Evolutionary conservation across 257 asterid genomes (phyloP), one percentile per base, ranked within the genome.

Genomic region (Nicotiana obtusifolia): DNA sequence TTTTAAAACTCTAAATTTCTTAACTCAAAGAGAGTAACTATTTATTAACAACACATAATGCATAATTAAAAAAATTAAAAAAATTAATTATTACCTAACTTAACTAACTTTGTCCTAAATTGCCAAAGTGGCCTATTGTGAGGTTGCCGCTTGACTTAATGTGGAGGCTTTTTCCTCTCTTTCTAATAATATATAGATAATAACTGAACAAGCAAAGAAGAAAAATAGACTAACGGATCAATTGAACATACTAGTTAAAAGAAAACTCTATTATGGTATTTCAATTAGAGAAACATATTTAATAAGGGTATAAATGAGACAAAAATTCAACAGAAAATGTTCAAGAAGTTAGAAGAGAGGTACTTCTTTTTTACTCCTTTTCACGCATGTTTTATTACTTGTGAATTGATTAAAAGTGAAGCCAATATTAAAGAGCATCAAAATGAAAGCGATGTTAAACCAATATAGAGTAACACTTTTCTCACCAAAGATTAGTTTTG

Each of bases 401-500:
- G 65, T 59, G 30, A 59, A 59, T 57, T 57, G 7, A 9, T n/a
- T n/a, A 10, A 59, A n/a, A 8, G 6, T 13, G 0, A n/a, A 56
- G 22, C 61, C 19, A 56, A 56, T 56, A 17, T 16, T 4, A 59
- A 59, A n/a, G 1, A 59, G 20, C 33, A 61, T 10, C 31, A 10
- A 61, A 10, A 1, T 0, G 35, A 26, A 64, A 64, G 69, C 28
- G n/a, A 64, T 26, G 5, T 14, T 5, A 64, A 64, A 61, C 2
- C 26, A 41, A 30, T 59, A 7, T 8, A 59, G 1, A 69, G 13
- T 11, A 41, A 78, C 31, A 78, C 26, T 78, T 3, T 60, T 60
- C 73, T 78, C 69, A 59, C 82, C 71, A 78, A 60, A 24, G 5
- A 60, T 57, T 78, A 20, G 14, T 37, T 20, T n/a, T 78, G 73